Evolutionary conservation across 2,329 filamentous ascomycete species (phyloP).

Genomic region (Aulographum hederae): DNA sequence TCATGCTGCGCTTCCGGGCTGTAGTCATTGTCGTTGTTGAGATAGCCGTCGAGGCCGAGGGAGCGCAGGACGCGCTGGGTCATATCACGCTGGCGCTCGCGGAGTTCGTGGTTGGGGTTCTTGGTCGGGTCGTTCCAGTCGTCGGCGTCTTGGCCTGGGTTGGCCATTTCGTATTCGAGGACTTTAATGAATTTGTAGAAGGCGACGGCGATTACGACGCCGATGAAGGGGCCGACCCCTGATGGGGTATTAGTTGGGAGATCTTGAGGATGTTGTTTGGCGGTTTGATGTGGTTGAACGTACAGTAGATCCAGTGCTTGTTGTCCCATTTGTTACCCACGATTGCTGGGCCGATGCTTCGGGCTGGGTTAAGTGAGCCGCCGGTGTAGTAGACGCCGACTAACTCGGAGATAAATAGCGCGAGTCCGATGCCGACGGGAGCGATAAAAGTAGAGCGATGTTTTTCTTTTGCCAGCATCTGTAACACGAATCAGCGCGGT

Average conservation of each 20-base stretch:
- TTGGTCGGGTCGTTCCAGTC: constrained; percentile 1
- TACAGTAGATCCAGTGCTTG: constrained; percentile 26
- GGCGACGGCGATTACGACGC: constrained; percentile 16
- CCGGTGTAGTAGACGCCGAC: constrained; percentile 25
- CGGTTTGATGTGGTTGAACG: constrained; percentile 1
- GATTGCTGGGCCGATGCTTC: constrained; percentile 22
- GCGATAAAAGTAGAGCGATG: constrained; percentile 55
- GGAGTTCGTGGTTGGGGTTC: constrained; percentile 1
- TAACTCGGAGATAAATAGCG: constrained; percentile 45
- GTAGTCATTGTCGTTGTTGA: not conserved
- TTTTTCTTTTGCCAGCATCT: constrained; percentile 54
- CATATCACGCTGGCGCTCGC: not conserved
- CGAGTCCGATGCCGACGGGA: constrained; percentile 52
- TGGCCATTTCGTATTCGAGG: constrained; percentile 23
- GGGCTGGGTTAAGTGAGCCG: constrained; percentile 22
- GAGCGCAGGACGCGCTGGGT: not conserved
- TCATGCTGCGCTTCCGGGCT: not conserved
- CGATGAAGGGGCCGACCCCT: constrained; percentile 16
- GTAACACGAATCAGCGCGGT: constrained; percentile 5
- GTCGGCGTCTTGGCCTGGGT: constrained; percentile 10
- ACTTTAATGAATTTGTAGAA: constrained; percentile 22
- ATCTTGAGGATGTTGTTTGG: not conserved
- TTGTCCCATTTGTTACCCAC: constrained; percentile 16
- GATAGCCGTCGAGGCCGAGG: not conserved
- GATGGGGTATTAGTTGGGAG: not conserved